Evolutionary conservation across 176 grass and related monocot species (phyloP), one percentile per base, ranked within the genome.

Genomic region (Poa pratensis): DNA sequence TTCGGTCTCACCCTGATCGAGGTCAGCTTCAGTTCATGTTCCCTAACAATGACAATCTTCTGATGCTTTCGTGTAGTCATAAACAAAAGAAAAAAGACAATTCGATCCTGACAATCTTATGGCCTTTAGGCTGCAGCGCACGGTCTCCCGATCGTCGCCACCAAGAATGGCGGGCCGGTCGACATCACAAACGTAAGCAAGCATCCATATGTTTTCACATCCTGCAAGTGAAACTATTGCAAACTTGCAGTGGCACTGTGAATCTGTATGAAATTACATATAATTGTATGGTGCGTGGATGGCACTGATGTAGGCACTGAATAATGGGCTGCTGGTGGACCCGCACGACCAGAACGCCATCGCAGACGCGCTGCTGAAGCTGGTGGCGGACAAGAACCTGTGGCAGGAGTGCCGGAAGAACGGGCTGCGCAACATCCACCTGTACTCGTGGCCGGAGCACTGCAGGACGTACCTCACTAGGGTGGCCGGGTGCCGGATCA

Each of bases 1-100:
- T 98, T 98, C 65, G 96, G 96, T 69, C 96, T 98, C 71, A 98
- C 96, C 80, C 82, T 98, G 69, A 98, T 98, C 9, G 96, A 98
- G 93, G 96, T 98, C 30, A 85, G 58, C 7, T 81, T 75, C 15
- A 48, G 26, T 6, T 77, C 51, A 12, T 53, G 60, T 69, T 70
- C 11, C 53, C 19, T 77, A 17, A 45, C 34, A 77, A 64, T 59
- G 46, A 42, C 35, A 77, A 40, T 60, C 46, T 32, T 19, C 61
- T 87, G 37, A 75, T 49, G 7, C 19, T 65, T 82, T 35, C 27
- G 4, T 83, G 0, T 61, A 19, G 7, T 17, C 14, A 27, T 40
- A 4, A 4, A 76, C 0, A 46, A 13, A 15, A 18, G 9, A 24
- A 26, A 73, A 2, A 17, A 28, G 32, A 58, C 30, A 3, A 48